phyloP scores from a whole-genome alignment of 1,284 basidiomycete genomes.

The Meripilus lineatus region DNA sequence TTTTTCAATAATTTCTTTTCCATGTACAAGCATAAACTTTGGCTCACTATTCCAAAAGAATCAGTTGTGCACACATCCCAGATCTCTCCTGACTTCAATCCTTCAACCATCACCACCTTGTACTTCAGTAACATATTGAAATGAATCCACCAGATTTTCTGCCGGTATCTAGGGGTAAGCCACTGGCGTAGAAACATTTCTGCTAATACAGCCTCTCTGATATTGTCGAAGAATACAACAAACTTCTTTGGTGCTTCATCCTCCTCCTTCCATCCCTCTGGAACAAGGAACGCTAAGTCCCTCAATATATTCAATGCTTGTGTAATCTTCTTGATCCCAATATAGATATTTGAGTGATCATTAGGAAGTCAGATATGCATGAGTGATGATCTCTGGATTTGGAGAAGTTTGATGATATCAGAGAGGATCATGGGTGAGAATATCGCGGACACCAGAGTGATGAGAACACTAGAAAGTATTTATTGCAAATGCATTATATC shows the following conservation, averaged over 20 bases:
- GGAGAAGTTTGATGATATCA: background rate
- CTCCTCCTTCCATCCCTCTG: constrained; percentile 4
- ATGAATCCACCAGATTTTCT: constrained; percentile 19
- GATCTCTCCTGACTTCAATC: constrained; percentile 14
- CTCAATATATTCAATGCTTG: too few species aligned
- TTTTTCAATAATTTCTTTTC: background rate
- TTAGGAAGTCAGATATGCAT: background rate
- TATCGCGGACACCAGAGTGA: constrained; percentile 3
- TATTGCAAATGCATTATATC: constrained; percentile 11
- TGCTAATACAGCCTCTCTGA: constrained; percentile 9
- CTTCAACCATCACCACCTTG: constrained; percentile 13
- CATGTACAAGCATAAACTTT: background rate
- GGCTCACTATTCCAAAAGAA: constrained; percentile 30
- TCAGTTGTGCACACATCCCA: constrained; percentile 26
- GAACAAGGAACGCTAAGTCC: constrained; percentile 5
- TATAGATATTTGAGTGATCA: constrained; percentile 4
- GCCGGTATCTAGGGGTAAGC: constrained; percentile 7
- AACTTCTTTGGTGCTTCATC: constrained; percentile 18
- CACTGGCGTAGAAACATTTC: constrained; percentile 8
- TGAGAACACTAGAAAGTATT: background rate
- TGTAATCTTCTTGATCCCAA: background rate
- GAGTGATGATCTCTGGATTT: background rate
- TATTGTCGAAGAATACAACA: constrained; percentile 29
- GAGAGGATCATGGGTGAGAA: background rate
- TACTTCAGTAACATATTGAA: constrained; percentile 13